phyloP scores from a whole-genome alignment of 2,329 filamentous ascomycete species.

The Fusarium solani-melongenae region DNA sequence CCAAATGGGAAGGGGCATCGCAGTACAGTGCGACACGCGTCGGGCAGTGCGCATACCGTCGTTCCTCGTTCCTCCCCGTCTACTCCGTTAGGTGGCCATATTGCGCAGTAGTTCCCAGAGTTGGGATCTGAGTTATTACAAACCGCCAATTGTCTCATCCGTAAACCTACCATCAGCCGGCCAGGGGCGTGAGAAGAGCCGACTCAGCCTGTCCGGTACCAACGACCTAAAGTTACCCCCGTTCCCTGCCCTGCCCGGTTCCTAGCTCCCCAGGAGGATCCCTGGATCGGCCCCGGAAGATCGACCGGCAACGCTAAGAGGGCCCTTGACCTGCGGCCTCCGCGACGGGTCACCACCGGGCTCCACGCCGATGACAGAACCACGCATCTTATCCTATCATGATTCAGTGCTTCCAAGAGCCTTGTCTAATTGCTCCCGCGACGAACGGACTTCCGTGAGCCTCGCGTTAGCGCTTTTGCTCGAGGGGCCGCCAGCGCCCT shows the following conservation, averaged over 20 bases:
- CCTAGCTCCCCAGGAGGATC: slow-evolving; percentile 34
- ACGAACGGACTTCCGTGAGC: slow-evolving; percentile 10
- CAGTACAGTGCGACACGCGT: not conserved
- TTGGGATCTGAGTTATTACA: slow-evolving; percentile 26
- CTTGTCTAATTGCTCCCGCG: slow-evolving; percentile 30
- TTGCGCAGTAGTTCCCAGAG: not conserved
- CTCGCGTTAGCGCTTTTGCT: slow-evolving; percentile 21
- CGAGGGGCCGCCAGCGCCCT: slow-evolving; percentile 7
- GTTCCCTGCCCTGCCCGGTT: slow-evolving; percentile 10
- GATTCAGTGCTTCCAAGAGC: slow-evolving; percentile 5
- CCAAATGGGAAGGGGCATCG: not conserved
- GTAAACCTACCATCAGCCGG: slow-evolving; percentile 5
- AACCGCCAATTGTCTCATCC: slow-evolving; percentile 30
- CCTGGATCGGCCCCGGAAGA: slow-evolving; percentile 32
- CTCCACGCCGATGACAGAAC: slow-evolving; percentile 1
- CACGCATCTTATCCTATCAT: not conserved
- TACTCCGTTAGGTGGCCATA: not conserved
- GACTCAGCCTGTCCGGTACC: not conserved
- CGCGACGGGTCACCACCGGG: slow-evolving; percentile 1
- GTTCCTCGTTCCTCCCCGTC: not conserved
- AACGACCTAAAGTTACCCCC: not conserved
- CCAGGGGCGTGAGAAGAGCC: slow-evolving; percentile 7
- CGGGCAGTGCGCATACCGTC: not conserved
- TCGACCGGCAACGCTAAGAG: slow-evolving; percentile 19
- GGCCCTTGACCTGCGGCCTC: slow-evolving; percentile 1